phyloP scores from a whole-genome alignment of 768 basidiomycete species.

The Kwoniella mangroviensis region DNA sequence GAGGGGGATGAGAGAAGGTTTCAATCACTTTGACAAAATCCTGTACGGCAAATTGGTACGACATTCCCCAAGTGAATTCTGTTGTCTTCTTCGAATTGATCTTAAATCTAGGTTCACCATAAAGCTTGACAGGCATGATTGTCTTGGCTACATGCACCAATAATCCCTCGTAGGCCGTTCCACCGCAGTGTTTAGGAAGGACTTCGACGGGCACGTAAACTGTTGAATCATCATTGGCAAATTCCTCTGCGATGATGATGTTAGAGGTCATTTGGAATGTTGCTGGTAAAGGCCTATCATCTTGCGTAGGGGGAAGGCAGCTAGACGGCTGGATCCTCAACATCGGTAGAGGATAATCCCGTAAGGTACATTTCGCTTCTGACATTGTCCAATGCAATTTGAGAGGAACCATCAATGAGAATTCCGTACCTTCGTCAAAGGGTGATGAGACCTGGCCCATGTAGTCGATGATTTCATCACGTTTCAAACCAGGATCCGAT shows the following conservation, averaged over 20 bases:
- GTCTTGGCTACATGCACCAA: conserved; percentile 78
- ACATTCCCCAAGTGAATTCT: conserved; percentile 84
- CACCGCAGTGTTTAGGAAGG: conserved; percentile 65
- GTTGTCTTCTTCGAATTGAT: conserved; percentile 71
- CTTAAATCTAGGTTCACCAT: conserved; percentile 73
- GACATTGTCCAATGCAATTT: conserved; percentile 73
- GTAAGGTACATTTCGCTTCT: conserved; percentile 68
- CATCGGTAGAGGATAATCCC: conserved; percentile 88
- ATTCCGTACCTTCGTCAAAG: conserved; percentile 73
- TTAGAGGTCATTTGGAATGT: conserved; percentile 71
- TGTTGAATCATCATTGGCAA: conserved; percentile 70
- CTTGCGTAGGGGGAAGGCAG: conserved; percentile 29
- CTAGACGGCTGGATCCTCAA: conserved; percentile 66
- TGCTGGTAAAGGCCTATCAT: conserved; percentile 48
- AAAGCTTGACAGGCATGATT: conserved; percentile 93
- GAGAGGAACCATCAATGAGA: conserved; percentile 80
- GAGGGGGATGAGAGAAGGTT: conserved; percentile 73
- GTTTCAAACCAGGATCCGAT: conserved; percentile 67
- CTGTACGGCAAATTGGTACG: conserved; percentile 81
- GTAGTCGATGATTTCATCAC: conserved; percentile 57
- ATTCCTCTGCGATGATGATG: conserved; percentile 84
- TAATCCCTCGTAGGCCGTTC: conserved; percentile 64
- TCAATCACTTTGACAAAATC: conserved; percentile 84
- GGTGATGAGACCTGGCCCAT: conserved; percentile 69
- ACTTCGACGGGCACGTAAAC: conserved; percentile 75